Evolutionary conservation across 2,329 filamentous ascomycete genomes (phyloP), one percentile per base, ranked within the genome.

Genomic region (Eurotiales sp.): DNA sequence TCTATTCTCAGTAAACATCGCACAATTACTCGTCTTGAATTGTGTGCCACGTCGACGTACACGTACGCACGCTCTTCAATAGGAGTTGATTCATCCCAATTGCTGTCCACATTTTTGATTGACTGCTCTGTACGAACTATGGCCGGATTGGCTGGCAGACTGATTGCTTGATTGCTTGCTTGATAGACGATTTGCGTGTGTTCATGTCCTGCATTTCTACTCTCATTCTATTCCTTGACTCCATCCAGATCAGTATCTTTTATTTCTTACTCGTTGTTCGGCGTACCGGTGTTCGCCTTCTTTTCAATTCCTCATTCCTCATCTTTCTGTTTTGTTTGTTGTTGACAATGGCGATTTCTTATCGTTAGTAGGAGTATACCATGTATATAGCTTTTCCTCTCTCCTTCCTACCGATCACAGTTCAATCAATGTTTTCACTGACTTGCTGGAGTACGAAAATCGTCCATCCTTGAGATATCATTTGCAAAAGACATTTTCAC

Each of bases 321-420:
- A n/a, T 37, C 32, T 46, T 25, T 45, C 8, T 29, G 12, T 23
- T 30, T 37, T 29, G 27, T 11, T 30, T 49, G 17, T 21, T 45
- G 2, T 21, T 25, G 45, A 21, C 39, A 15, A 15, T 12, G 46
- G 46, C 23, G 46, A 25, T 48, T n/a, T 48, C 12, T 41, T 40
- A 48, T 37, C 21, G 17, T 37, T 37, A 37, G 32, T 15, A 17
- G 15, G 17, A 32, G n/a, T 29, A 47, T 47, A 40, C 43, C 43
- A 48, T 48, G 46, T 48, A 48, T 29, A 48, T 48, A 48, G 46
- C 27, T 19, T 19, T 30, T n/a, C n/a, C n/a, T n/a, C n/a, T n/a
- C n/a, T n/a, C n/a, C n/a, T n/a, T n/a, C n/a, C n/a, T n/a, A n/a
- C n/a, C n/a, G n/a, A n/a, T n/a, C n/a, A n/a, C 15, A 36, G 15